Evolutionary conservation across 1,284 basidiomycete genomes (phyloP), one percentile per base, ranked within the genome.

Genomic region (Cutaneotrichosporon curvatum): DNA sequence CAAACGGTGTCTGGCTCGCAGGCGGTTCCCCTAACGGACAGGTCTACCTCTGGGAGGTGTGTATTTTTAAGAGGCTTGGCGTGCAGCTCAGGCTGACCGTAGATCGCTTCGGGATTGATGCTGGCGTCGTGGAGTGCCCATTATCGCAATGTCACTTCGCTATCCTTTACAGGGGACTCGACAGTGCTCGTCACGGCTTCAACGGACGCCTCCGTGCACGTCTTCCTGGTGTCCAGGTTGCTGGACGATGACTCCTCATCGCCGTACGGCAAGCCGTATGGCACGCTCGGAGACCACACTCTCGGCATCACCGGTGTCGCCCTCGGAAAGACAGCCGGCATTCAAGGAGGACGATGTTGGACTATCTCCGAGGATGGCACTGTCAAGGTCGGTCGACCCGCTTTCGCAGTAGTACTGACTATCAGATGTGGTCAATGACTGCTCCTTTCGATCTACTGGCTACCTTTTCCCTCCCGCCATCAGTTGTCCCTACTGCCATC

Each of bases 41-140:
- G 43, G 80, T 97, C 60, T 92, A 91, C 64, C 72, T 98, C 1
- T 98, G 94, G 94, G 90, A 95, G 84, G 89, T 82, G 57, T 60
- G 81, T 75, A 40, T 16, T 37, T 47, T n/a, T n/a, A n/a, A 5
- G 21, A 16, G 1, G 11, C 12, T n/a, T 6, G 9, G 4, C 30
- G 32, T 10, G 15, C 12, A 28, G 6, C 14, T 28, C 7, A 12
- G 18, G 23, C 47, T 46, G 21, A 43, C 34, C 37, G 16, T 72
- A 95, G 87, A 77, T 91, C 58, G 78, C 85, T 2, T 94, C 90
- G 4, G 94, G 94, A 7, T 82, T 88, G 35, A 76, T 98, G 37
- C 85, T 85, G 70, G 81, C 85, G 50, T 82, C 85, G 0, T 91
- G 91, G 79, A 92, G 95, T 56, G 92, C 90, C 8, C 94, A 97